Conservation (phyloP, 306 rosid species). For the Rosa persica region DNA sequence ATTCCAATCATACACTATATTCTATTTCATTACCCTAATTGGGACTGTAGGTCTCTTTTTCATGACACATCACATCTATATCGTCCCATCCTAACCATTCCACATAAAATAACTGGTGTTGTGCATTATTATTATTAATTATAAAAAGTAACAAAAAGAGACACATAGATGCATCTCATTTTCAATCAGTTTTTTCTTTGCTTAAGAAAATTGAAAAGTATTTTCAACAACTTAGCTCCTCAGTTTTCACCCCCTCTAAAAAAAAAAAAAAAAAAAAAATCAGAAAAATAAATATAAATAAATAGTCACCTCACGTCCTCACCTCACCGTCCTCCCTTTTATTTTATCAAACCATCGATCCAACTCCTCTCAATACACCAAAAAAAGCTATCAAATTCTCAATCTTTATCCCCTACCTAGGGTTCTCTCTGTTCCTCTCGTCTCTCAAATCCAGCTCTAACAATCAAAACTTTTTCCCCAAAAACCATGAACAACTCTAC, state of each 20-base stretch:
- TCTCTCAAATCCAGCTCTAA: conserved; percentile 41
- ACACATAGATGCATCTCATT: background rate
- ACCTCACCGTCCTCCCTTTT: conserved; percentile 7
- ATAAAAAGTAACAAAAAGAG: background rate
- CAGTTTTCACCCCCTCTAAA: background rate
- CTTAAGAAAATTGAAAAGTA: background rate
- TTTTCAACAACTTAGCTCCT: background rate
- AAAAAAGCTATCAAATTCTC: conserved; percentile 5
- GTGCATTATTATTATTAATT: no score
- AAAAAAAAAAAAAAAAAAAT: background rate
- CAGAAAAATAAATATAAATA: conserved; percentile 1
- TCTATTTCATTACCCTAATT: background rate
- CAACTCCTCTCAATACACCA: conserved; percentile 7
- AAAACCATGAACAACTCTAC: conserved; percentile 27
- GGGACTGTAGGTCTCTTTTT: background rate
- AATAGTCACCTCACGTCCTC: background rate
- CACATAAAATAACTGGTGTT: background rate
- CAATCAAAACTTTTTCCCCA: background rate
- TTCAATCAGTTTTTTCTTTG: background rate
- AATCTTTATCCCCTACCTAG: conserved; percentile 53
- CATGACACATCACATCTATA: background rate
- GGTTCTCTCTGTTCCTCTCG: conserved; percentile 46
- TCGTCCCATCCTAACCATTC: background rate
- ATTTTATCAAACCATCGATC: conserved; percentile 24
- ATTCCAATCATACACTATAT: background rate